Evolutionary conservation across 495 filamentous ascomycete species (phyloP), one percentile per base, ranked within the genome.

Genomic region (Penicillium argentinense): DNA sequence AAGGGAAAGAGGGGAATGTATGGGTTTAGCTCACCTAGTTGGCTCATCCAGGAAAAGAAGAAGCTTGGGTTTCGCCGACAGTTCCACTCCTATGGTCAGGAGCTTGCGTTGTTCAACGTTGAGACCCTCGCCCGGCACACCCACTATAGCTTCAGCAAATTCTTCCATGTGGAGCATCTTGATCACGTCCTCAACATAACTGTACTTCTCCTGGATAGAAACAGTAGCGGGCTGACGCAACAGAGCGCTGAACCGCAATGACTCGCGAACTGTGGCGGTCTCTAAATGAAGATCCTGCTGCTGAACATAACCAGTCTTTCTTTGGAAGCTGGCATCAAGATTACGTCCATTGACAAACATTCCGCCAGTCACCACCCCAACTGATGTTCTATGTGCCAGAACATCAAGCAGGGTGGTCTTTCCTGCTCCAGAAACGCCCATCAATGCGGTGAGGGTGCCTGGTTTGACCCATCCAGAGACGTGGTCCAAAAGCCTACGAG

Each of bases 221-320:
- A 86, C 74, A 16, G 83, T 69, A 16, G 77, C 80, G 1, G 91
- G 87, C 59, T 96, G 91, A 29, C 91, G 85, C 7, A 96, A 79
- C 12, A 90, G 68, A 25, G 91, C 91, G 49, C 81, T 86, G 67
- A 97, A 96, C 39, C 75, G 75, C 14, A 97, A 75, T 18, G 91
- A 88, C 56, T 78, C 91, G 26, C 91, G 80, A 22, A 96, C 90
- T 4, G 91, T 97, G 0, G 83, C 80, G 0, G 89, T 92, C 13
- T 83, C 70, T 6, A 92, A 73, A 66, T 95, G 91, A 1, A 97
- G 76, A 80, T 97, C 91, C 64, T 95, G 90, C 60, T 97, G 91
- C 58, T 96, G 88, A 11, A 90, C 91, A 54, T 96, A 97, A n/a
- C 91, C 91, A 3, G 89, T 95, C 68, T 91, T 91, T 25, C 91